Evolutionary conservation across 805 yeast genomes (phyloP), one percentile per base, ranked within the genome.

Genomic region (Kuraishia molischiana): DNA sequence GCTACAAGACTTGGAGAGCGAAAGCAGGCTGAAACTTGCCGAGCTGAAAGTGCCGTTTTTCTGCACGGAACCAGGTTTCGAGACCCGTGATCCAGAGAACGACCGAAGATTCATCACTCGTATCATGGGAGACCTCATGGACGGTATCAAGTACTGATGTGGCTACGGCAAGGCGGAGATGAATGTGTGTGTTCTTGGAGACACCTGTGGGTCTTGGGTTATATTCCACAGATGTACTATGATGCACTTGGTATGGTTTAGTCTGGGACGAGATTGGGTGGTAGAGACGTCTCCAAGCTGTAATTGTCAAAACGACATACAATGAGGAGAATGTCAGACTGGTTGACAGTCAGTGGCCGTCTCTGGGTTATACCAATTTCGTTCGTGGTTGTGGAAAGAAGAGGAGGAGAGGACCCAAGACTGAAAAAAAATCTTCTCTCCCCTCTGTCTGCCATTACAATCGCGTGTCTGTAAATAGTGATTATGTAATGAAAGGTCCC

Each of bases 41-140:
- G 28, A 39, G 20, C 22, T 41, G 35, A 33, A 36, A 24, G 32
- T 41, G 22, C 44, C 44, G 6, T 41, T 36, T 15, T 41, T 41
- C 19, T 41, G 44, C 33, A 36, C 36, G 14, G 18, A 32, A 10
- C 37, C 33, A 18, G 37, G 38, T 15, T 36, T 38, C 32, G 29
- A 36, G 13, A 29, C 32, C 24, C 29, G 22, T 9, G 31, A 24
- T 20, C 29, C 34, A 13, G 38, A 36, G 20, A 26, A 32, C 4
- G 41, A 41, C 30, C 33, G 44, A 28, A 41, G 24, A 22, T 41
- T n/a, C 29, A 18, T 41, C 8, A 31, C 34, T 3, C 31, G 38
- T 10, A 21, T 41, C 19, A 19, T 41, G 11, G 38, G 29, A 24
- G 41, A 38, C 28, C 17, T 41, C 11, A 21, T 41, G 11, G 15